These are phyloP conservation scores for Agaricus sinodeliciosus DNA, from an alignment of 768 basidiomycete species.

Conservation along the genomic window DNA sequence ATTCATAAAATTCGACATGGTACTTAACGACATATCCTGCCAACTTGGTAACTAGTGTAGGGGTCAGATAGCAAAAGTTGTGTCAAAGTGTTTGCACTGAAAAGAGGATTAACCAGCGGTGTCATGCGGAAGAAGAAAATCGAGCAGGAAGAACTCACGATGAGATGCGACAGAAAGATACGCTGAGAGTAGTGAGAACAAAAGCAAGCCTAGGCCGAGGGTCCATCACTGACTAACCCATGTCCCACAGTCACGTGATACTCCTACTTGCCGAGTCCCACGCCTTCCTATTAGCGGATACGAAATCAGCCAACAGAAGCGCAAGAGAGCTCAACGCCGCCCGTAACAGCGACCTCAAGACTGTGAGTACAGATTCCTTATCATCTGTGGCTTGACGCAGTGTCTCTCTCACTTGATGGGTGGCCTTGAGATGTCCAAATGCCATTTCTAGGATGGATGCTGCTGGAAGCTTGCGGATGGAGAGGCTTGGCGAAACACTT, in stretches of 20 bases:
- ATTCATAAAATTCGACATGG: slow-evolving; percentile 66
- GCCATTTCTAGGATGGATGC: slow-evolving; percentile 40
- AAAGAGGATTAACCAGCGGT: not conserved
- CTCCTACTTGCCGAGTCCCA: slow-evolving; percentile 16
- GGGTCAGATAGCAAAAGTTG: slow-evolving; percentile 11
- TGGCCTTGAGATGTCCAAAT: not conserved
- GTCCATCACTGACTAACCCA: slow-evolving; percentile 20
- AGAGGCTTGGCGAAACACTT: not conserved
- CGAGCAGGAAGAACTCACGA: slow-evolving; percentile 9
- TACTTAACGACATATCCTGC: slow-evolving; percentile 75
- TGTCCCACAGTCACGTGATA: not conserved
- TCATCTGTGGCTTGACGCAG: slow-evolving; percentile 2
- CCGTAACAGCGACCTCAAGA: slow-evolving; percentile 32
- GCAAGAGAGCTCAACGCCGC: slow-evolving; percentile 25
- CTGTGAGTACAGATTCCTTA: slow-evolving; percentile 27
- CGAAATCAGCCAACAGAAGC: slow-evolving; percentile 11
- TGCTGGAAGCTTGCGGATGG: slow-evolving; percentile 12
- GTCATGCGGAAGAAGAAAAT: not conserved
- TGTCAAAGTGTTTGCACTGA: slow-evolving; percentile 11
- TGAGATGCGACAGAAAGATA: slow-evolving; percentile 16
- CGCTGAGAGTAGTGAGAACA: not conserved
- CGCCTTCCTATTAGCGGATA: not conserved
- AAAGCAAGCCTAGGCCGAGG: too few relatives aligned
- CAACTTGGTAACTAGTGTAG: slow-evolving; percentile 59
- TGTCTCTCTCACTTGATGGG: not conserved